These are phyloP conservation scores for Ceratocystis harringtonii DNA, from an alignment of 2,329 filamentous ascomycete species.

Conservation along the genomic window DNA sequence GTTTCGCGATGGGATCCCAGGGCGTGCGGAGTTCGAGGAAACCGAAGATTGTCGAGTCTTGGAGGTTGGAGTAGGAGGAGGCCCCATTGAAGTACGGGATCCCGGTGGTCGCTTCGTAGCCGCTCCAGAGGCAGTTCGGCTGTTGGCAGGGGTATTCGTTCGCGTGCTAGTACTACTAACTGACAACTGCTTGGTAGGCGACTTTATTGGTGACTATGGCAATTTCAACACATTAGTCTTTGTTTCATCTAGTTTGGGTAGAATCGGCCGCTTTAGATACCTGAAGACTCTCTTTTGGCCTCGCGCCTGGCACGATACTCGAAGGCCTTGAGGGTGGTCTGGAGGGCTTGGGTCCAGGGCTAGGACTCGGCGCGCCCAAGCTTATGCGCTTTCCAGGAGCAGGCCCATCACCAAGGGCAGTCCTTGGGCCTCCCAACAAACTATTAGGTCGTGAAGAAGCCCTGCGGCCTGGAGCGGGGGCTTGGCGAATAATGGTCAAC, in stretches of 20 bases:
- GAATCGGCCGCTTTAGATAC: constrained; percentile 5
- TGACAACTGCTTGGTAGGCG: constrained; percentile 54
- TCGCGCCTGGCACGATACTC: constrained; percentile 29
- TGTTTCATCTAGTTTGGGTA: not conserved
- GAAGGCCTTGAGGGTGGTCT: constrained; percentile 28
- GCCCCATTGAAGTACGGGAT: constrained; percentile 51
- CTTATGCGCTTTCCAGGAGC: constrained; percentile 36
- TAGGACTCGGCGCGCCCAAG: constrained; percentile 57
- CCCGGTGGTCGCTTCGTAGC: constrained; percentile 27
- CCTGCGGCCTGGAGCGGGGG: constrained; percentile 24
- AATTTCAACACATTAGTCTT: constrained; percentile 6
- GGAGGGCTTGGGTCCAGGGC: constrained; percentile 44
- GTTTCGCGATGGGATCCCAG: constrained; percentile 26
- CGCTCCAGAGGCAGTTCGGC: constrained; percentile 22
- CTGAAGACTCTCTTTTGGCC: constrained; percentile 6
- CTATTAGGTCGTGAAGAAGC: constrained; percentile 36
- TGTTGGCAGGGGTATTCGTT: constrained; percentile 49
- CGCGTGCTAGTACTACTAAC: constrained; percentile 42
- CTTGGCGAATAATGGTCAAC: constrained; percentile 43
- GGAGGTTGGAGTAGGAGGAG: constrained; percentile 39
- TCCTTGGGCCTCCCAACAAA: constrained; percentile 24
- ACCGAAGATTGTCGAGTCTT: constrained; percentile 31
- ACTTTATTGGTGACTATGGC: constrained; percentile 57
- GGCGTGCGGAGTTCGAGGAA: constrained; percentile 27
- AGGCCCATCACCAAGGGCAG: constrained; percentile 19